phyloP scores from a whole-genome alignment of 192 early-diverging fungal species.

The Spizellomyces sp. region DNA sequence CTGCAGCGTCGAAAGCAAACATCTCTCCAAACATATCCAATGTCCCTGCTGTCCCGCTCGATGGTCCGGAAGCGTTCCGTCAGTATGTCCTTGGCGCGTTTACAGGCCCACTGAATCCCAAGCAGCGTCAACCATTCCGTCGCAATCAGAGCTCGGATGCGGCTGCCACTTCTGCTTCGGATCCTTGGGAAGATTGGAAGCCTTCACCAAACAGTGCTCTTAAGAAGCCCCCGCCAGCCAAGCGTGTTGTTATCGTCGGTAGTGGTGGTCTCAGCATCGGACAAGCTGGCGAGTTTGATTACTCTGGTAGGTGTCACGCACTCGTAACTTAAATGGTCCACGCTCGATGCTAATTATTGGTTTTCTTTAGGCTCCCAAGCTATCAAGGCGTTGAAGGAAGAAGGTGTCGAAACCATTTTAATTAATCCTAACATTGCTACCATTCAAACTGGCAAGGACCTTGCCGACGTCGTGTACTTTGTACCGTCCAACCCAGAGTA shows the following conservation, averaged over 20 bases:
- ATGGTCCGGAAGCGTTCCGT: conserved; percentile 21
- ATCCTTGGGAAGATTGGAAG: conserved; percentile 23
- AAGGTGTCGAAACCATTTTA: conserved; percentile 89
- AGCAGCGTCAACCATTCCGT: conserved; percentile 15
- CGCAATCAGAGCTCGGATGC: background rate
- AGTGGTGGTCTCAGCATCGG: conserved; percentile 94
- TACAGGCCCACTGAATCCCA: background rate
- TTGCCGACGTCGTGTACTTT: conserved; percentile 96
- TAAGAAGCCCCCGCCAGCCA: conserved; percentile 29
- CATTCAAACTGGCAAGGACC: conserved; percentile 90
- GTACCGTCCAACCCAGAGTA: conserved; percentile 92
- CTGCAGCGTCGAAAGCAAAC: background rate
- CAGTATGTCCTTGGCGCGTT: conserved; percentile 12
- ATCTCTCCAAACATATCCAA: background rate
- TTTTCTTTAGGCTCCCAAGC: conserved; percentile 76
- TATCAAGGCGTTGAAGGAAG: conserved; percentile 95
- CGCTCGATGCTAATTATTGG: conserved; percentile 22
- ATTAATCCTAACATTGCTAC: conserved; percentile 99
- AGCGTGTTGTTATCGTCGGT: conserved; percentile 85
- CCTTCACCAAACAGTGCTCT: conserved; percentile 18
- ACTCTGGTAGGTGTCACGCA: conserved; percentile 70
- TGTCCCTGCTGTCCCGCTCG: conserved; percentile 19
- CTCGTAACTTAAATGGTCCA: background rate
- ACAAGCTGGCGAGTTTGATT: conserved; percentile 99
- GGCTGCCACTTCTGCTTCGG: background rate